Evolutionary conservation across 805 yeast genomes (phyloP).

Genomic region (Ogataea henricii): DNA sequence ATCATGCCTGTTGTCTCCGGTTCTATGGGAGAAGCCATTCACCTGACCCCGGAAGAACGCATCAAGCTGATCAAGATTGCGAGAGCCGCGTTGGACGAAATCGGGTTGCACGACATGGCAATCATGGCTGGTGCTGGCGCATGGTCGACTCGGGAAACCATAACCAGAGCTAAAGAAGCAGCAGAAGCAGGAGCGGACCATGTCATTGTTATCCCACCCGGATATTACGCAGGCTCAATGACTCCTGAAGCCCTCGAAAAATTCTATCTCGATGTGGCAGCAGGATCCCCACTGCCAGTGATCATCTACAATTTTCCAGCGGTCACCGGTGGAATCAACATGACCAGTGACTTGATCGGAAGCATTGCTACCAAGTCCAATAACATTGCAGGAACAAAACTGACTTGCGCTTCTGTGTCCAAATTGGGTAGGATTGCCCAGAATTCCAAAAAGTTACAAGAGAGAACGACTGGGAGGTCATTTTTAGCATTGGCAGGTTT

Average conservation of each 20-base stretch:
- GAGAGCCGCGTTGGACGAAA: conserved; percentile 36
- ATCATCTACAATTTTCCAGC: conserved; percentile 42
- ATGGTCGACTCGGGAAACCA: conserved; percentile 30
- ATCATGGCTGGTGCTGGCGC: conserved; percentile 39
- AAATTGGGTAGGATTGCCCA: conserved; percentile 20
- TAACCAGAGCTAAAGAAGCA: conserved; percentile 30
- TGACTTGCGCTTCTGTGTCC: conserved; percentile 21
- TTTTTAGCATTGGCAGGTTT: conserved; percentile 20
- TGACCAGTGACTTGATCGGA: conserved; percentile 17
- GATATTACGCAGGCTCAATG: conserved; percentile 39
- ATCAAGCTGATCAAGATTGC: conserved; percentile 31
- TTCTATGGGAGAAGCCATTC: conserved; percentile 43
- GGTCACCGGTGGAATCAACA: conserved; percentile 36
- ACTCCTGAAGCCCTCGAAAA: conserved; percentile 34
- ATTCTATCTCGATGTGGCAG: conserved; percentile 36
- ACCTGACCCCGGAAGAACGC: conserved; percentile 37
- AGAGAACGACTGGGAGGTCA: conserved; percentile 13
- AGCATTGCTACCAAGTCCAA: conserved; percentile 11
- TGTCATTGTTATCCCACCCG: conserved; percentile 37
- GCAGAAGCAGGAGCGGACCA: conserved; percentile 39
- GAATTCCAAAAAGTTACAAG: conserved; percentile 1
- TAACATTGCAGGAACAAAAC: conserved; percentile 19
- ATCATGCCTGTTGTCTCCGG: conserved; percentile 40
- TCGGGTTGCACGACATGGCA: conserved; percentile 26
- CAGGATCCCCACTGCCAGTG: conserved; percentile 37